Base-by-base conservation (phyloP, 2,329 filamentous ascomycete species). In the Endothia cerciana region DNA sequence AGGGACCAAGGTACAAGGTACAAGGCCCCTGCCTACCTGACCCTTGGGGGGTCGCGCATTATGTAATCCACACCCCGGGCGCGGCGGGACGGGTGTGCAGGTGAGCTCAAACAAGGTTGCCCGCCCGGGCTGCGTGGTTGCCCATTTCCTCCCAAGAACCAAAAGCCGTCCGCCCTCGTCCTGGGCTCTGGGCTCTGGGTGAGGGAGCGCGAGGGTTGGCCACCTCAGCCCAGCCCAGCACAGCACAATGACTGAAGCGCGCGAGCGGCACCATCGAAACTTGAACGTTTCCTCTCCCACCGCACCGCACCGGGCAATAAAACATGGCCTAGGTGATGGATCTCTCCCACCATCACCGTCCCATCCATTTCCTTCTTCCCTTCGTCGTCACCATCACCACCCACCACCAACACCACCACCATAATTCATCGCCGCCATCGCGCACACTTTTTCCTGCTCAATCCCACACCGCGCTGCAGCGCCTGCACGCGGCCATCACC, bases 371-470 rank as follows among this genome's bases (percentile, higher is more conserved):
- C 61, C 62, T 56, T 55, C 58, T 43, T 64, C 65, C 65, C 19
- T 64, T 63, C 64, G 51, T 60, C 68, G 67, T 49, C 67, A 69
- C 57, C 71, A 72, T 65, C 71, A 72, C 66, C 67, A 63, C 64
- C 62, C 60, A 65, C 43, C 43, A 61, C 56, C 67, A 65, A 8
- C 66, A 62, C 45, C 65, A 58, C 69, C 69, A 59, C 43, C 25
- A 64, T 67, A 49, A 49, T 49, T 53, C 68, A 71, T 69, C 49
- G 51, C 59, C 63, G 59, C 69, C 64, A 38, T 69, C 41, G 66
- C 70, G 66, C 67, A 63, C 64, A 49, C 69, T 28, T 30, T 30
- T 41, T 25, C 56, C 5, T 58, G 60, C 60, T 43, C 61, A 65
- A 66, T 64, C 59, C 41, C 19, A 41, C 58, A 38, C 58, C 41